A percentile compares a stretch with the other conserved stretches of the same genome.
phyloP scores from a whole-genome alignment of 2,329 filamentous ascomycete genomes.

The Cytospora piceicola region DNA sequence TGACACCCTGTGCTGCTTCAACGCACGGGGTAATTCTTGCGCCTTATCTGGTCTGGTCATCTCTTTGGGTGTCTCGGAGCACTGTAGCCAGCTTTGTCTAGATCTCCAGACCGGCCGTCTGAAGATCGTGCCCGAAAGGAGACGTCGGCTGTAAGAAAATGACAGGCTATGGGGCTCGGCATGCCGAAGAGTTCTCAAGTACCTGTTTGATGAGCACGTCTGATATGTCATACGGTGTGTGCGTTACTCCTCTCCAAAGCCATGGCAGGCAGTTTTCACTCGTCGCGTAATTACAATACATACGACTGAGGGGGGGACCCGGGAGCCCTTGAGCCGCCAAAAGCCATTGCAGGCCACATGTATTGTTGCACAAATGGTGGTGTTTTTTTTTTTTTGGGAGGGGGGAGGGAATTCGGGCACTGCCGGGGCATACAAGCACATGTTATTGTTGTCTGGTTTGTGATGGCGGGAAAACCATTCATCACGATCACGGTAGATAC shows the following conservation, averaged over 20 bases:
- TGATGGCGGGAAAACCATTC: not conserved
- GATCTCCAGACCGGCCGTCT: not conserved
- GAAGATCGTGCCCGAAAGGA: not conserved
- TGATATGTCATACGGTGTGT: not conserved
- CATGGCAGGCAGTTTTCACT: not conserved
- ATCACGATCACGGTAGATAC: not conserved
- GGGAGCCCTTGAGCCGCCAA: conserved; percentile 17
- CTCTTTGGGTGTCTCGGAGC: not conserved
- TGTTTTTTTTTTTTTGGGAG: too few relatives aligned
- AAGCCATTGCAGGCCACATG: conserved; percentile 7
- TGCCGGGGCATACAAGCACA: not conserved
- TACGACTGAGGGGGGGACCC: not conserved
- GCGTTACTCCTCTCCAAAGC: not conserved
- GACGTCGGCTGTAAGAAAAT: not conserved
- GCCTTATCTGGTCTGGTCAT: not conserved
- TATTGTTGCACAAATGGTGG: not conserved
- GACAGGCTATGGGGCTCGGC: not conserved
- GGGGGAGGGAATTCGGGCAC: not conserved
- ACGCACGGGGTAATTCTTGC: not conserved
- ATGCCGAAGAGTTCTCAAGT: not conserved
- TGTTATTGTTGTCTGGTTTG: not conserved
- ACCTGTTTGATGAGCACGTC: not conserved
- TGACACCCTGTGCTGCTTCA: not conserved
- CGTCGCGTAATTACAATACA: not conserved
- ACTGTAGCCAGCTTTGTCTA: not conserved